These are phyloP conservation scores for Oenanthe sinensis DNA, from an alignment of 129 eudicot genomes.

Conservation along the genomic window DNA sequence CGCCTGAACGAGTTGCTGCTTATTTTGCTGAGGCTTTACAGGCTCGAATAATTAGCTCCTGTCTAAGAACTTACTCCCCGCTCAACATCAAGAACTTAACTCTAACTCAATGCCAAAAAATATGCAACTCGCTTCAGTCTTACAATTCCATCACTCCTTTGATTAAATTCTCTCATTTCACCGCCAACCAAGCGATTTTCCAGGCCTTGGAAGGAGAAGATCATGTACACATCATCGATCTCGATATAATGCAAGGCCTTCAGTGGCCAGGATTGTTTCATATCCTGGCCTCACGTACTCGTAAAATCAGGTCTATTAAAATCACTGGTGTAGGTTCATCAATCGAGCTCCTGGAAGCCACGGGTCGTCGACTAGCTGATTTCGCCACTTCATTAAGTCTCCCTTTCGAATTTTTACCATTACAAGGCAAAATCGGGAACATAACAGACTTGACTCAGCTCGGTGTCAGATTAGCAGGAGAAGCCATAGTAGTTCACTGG, in stretches of 20 bases:
- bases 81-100: slow-evolving; percentile 22
- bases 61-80: slow-evolving; percentile 53
- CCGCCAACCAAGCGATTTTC: slow-evolving; percentile 76
- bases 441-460: slow-evolving; percentile 29
- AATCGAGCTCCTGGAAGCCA: slow-evolving; percentile 43
- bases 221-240: slow-evolving; percentile 76
- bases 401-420: slow-evolving; percentile 68
- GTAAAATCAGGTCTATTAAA: slow-evolving; percentile 40
- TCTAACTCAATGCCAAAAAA: slow-evolving; percentile 33
- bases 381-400: slow-evolving; percentile 58
- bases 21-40: slow-evolving; percentile 80
- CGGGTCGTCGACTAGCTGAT: slow-evolving; percentile 66
- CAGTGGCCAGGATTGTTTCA: slow-evolving; percentile 94
- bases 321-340: slow-evolving; percentile 81
- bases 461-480: slow-evolving; percentile 34
- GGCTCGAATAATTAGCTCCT: slow-evolving; percentile 52
- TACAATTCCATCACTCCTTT: slow-evolving; percentile 67
- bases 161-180: slow-evolving; percentile 81
- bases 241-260: slow-evolving; percentile 91
- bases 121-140: slow-evolving; percentile 56
- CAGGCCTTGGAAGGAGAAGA: slow-evolving; percentile 68
- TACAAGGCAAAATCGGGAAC: slow-evolving; percentile 71
- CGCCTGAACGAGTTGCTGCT: slow-evolving; percentile 79
- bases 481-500: slow-evolving; percentile 67
- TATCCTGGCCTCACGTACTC: slow-evolving; percentile 61